These are phyloP conservation scores for Verbena officinalis DNA, from an alignment of 257 asterid species.

Conservation along the genomic window DNA sequence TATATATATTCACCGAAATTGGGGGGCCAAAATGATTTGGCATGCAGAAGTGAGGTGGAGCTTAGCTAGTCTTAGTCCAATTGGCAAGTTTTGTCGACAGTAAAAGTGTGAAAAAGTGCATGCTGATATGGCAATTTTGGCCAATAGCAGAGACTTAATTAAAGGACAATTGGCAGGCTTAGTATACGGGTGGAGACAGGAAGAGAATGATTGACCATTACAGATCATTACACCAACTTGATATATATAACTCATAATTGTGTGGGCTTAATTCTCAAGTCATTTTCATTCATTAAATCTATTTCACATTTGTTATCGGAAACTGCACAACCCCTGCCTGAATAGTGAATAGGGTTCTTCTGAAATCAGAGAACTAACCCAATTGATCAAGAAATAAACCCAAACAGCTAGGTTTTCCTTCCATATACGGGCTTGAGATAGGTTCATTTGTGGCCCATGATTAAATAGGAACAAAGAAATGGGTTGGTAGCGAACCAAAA, in stretches of 20 bases:
- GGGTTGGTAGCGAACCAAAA: too few species aligned
- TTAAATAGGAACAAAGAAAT: too few species aligned
- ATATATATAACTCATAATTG: too few species aligned
- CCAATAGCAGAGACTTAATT: neutral
- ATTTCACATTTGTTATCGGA: neutral
- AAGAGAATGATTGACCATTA: too few species aligned
- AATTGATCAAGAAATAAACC: too few species aligned
- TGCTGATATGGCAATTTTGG: conserved; percentile 10
- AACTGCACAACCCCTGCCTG: neutral
- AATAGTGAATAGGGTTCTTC: too few species aligned
- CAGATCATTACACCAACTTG: conserved; percentile 25
- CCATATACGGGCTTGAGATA: too few species aligned
- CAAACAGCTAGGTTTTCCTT: too few species aligned
- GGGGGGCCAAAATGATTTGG: conserved; percentile 13
- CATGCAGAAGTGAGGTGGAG: conserved; percentile 15
- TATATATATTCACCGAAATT: conserved; percentile 1
- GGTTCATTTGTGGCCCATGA: too few species aligned
- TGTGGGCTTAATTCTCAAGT: conserved; percentile 11
- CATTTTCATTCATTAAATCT: conserved; percentile 21
- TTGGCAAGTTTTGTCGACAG: conserved; percentile 14
- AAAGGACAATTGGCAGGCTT: too few species aligned
- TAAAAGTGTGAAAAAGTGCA: conserved; percentile 23
- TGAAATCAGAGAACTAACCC: too few species aligned
- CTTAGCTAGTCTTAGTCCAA: conserved; percentile 16
- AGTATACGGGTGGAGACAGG: neutral